Conservation (phyloP, 2,329 filamentous ascomycete genomes). For the Penicillium sp. region DNA sequence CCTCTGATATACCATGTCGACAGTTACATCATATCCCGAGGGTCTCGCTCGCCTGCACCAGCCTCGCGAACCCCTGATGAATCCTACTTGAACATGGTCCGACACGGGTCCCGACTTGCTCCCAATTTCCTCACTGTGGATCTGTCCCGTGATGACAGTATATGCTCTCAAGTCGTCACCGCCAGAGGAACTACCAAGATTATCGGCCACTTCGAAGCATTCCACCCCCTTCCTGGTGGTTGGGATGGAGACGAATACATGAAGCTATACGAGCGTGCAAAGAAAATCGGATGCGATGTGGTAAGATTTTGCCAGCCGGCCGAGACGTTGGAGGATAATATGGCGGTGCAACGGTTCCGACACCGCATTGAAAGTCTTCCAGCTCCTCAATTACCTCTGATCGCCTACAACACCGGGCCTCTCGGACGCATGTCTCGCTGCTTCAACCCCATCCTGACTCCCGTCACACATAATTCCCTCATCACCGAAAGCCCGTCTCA, state of each 20-base stretch:
- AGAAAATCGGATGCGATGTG: constrained; percentile 56
- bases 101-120: constrained; percentile 57
- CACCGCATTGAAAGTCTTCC: constrained; percentile 46
- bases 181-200: constrained; percentile 56
- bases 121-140: constrained; percentile 63
- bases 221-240: constrained; percentile 40
- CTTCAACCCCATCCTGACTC: constrained; percentile 62
- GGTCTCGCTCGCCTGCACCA: constrained; percentile 23
- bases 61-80: constrained; percentile 27
- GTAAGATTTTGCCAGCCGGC: constrained; percentile 59
- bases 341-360: constrained; percentile 55
- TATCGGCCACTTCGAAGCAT: constrained; percentile 54
- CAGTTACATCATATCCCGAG: constrained; percentile 18
- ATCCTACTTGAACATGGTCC: constrained; percentile 54
- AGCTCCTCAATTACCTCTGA: constrained; percentile 50
- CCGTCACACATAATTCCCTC: constrained; percentile 52
- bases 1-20: constrained; percentile 55
- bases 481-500: constrained; percentile 42
- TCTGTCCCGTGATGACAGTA: constrained; percentile 51
- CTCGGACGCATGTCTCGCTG: constrained; percentile 61
- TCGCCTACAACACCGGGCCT: constrained; percentile 61
- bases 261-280: constrained; percentile 56
- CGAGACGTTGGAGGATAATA: constrained; percentile 57
- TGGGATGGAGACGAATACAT: constrained; percentile 58
- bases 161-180: constrained; percentile 50